Percentiles rank a stretch among this genome's conserved stretches.
Conservation (phyloP, 75 land plant genomes). For the Isoetes taiwanensis region DNA sequence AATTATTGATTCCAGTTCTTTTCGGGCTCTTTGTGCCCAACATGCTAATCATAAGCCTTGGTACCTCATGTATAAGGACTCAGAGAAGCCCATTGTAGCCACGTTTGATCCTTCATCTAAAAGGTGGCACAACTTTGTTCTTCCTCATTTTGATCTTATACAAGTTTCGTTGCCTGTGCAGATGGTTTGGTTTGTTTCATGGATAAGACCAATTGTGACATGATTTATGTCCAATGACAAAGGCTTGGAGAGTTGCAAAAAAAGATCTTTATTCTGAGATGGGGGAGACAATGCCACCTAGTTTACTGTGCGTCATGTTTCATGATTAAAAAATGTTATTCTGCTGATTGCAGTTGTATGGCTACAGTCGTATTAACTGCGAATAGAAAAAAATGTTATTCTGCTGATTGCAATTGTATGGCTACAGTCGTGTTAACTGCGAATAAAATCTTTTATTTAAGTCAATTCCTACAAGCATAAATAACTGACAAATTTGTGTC, state of each 20-base stretch:
- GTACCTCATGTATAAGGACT: slow-evolving; percentile 7
- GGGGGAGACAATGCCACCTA: too few relatives aligned
- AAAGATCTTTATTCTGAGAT: too few relatives aligned
- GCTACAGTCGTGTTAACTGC: too few relatives aligned
- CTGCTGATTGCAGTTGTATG: too few relatives aligned
- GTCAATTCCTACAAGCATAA: too few relatives aligned
- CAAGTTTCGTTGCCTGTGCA: not conserved
- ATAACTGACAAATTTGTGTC: too few relatives aligned
- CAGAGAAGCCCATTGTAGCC: not conserved
- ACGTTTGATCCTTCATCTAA: not conserved
- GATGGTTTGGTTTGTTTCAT: not conserved
- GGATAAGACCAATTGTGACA: not conserved
- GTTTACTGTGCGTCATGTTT: too few relatives aligned
- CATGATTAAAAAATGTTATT: too few relatives aligned
- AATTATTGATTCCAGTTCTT: not conserved
- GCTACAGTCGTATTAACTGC: too few relatives aligned
- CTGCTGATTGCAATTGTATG: too few relatives aligned
- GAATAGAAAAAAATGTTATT: too few relatives aligned
- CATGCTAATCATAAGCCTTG: not conserved
- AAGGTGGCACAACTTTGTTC: slow-evolving; percentile 5
- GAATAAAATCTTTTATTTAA: too few relatives aligned
- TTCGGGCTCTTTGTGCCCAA: not conserved
- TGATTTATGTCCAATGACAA: slow-evolving; percentile 3
- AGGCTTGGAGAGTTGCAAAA: slow-evolving; percentile 4
- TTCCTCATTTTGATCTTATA: not conserved